Evolutionary conservation across 2,329 filamentous ascomycete species (phyloP), one percentile per base, ranked within the genome.

Genomic region (Stachybotrys elegans): DNA sequence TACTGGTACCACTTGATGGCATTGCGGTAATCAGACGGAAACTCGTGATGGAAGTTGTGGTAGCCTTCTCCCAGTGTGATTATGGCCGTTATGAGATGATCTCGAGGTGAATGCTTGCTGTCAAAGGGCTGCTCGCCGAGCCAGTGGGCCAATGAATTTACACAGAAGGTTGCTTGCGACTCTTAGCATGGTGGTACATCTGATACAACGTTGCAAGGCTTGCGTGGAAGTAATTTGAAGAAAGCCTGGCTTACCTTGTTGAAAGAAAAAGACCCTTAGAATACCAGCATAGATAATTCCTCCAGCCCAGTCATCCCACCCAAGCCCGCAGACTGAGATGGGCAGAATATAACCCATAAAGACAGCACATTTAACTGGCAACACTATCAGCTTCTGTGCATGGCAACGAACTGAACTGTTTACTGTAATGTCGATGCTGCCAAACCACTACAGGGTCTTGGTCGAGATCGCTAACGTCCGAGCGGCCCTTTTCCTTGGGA

Each of bases 11-110:
- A 90, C 64, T 86, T 74, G 53, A 90, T 88, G 44, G 84, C 86
- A 61, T 91, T 91, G 60, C 86, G 84, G 77, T 90, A 91, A 65
- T 90, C 86, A 13, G 84, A 88, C 32, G 86, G 86, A 68, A 90
- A 91, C 63, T 90, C 86, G 74, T 91, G 86, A 69, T 91, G 86
- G 76, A 90, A 91, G 75, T 90, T 90, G 75, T 91, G 86, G 71
- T 90, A 90, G 36, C 86, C 86, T 67, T 88, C 86, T 40, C 86
- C 86, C 14, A 91, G 80, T 29, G 86, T 91, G 50, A 87, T 80
- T 6, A 90, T 68, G 29, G 86, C 86, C 31, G 86, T 90, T 65
- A 91, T 78, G 58, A 88, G 75, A 65, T 90, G 85, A 60, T 91
- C 86, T 60, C 86, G 81, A 51, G 86, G 86, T 48, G 83, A 87